A percentile compares a stretch with the other conserved stretches of the same genome.
Evolutionary conservation across 148 eudicot species (phyloP).

Genomic region (Camellia sinensis): DNA sequence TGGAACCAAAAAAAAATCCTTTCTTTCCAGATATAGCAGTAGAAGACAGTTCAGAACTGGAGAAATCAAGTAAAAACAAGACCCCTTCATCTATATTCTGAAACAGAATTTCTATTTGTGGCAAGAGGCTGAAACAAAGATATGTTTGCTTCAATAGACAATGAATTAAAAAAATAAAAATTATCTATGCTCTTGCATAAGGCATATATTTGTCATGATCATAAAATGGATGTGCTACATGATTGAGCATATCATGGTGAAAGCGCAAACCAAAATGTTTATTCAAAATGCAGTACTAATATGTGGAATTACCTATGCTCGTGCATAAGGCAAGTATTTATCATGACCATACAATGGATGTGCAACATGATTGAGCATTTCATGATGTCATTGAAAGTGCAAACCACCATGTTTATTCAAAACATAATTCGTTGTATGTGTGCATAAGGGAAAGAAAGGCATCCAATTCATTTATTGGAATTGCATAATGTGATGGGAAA

Average conservation of each 20-base stretch:
- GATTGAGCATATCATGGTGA: not conserved
- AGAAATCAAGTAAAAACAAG: not conserved
- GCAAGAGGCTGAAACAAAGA: not conserved
- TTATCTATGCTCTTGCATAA: not conserved
- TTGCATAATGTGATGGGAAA: not conserved
- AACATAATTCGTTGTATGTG: not conserved
- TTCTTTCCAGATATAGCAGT: too few relatives aligned
- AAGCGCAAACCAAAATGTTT: not conserved
- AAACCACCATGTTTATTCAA: slow-evolving; percentile 2
- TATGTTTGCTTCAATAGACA: not conserved
- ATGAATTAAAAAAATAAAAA: not conserved
- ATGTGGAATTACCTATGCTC: not conserved
- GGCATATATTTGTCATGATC: not conserved
- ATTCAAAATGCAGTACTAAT: not conserved
- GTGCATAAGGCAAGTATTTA: not conserved
- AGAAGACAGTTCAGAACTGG: too few relatives aligned
- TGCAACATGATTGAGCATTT: not conserved
- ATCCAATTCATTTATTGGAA: not conserved
- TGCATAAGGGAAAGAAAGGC: not conserved
- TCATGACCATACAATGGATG: not conserved
- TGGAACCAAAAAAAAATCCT: too few relatives aligned
- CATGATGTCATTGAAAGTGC: not conserved
- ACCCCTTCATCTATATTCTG: not conserved
- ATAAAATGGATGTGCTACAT: not conserved
- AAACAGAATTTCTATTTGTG: not conserved